Evolutionary conservation across 371 early-diverging fungal species (phyloP).

Genomic region (Mucor saturninus): DNA sequence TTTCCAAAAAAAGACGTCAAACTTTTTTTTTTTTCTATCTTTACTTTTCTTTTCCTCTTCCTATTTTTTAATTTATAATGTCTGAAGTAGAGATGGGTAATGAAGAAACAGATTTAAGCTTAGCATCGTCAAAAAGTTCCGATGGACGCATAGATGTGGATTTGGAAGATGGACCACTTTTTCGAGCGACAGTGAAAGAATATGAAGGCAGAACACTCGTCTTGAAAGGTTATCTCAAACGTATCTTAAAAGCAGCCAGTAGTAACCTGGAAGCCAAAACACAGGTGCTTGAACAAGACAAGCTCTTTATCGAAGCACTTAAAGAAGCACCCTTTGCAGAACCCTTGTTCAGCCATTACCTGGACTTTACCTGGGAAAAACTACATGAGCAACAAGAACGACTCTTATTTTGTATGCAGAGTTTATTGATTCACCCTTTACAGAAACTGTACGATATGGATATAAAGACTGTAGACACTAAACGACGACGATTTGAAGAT

Average conservation of each 20-base stretch:
- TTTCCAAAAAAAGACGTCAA: too few species aligned
- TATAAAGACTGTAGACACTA: constrained; percentile 63
- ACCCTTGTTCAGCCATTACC: constrained; percentile 41
- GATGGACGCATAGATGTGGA: constrained; percentile 26
- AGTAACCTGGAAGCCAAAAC: constrained; percentile 47
- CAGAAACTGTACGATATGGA: constrained; percentile 56
- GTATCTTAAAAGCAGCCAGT: constrained; percentile 55
- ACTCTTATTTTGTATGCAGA: constrained; percentile 22
- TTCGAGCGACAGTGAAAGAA: constrained; percentile 59
- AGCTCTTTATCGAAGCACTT: constrained; percentile 46
- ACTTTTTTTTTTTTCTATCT: too few species aligned
- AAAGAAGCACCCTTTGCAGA: constrained; percentile 50
- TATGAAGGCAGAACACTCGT: constrained; percentile 57
- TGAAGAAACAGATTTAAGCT: neutral
- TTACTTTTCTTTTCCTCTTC: too few species aligned
- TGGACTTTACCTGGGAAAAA: constrained; percentile 40
- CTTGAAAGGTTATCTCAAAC: constrained; percentile 58
- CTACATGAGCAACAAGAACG: constrained; percentile 29
- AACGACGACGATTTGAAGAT: constrained; percentile 66
- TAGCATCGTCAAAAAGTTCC: constrained; percentile 13
- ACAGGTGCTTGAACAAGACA: constrained; percentile 43
- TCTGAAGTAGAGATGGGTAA: neutral
- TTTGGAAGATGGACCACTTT: constrained; percentile 67
- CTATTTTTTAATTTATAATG: neutral
- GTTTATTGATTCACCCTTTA: constrained; percentile 22